Conservation (phyloP, 1,139 yeast species). For the Hyphopichia burtonii region DNA sequence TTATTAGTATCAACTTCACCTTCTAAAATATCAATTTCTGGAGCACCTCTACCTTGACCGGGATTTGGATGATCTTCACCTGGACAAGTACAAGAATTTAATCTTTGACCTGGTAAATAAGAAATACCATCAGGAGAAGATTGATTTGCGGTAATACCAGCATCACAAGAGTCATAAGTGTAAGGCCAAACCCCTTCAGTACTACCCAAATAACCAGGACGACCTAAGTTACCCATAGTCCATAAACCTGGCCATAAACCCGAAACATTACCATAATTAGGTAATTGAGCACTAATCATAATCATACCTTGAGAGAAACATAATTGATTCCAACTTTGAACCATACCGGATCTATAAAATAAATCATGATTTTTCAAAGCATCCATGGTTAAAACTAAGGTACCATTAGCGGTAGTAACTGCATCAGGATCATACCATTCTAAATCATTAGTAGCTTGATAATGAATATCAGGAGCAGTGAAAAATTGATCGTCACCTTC, state of each 20-base stretch:
- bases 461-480: constrained; percentile 25
- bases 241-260: constrained; percentile 34
- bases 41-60: constrained; percentile 30
- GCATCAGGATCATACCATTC: constrained; percentile 36
- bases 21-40: constrained; percentile 30
- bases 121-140: constrained; percentile 31
- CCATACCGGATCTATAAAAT: constrained; percentile 31
- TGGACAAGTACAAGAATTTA: constrained; percentile 23
- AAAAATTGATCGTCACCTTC: constrained; percentile 33
- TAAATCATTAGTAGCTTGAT: constrained; percentile 29
- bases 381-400: constrained; percentile 24
- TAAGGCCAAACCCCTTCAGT: constrained; percentile 34
- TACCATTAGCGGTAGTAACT: constrained; percentile 27
- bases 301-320: constrained; percentile 28
- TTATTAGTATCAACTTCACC: constrained; percentile 18
- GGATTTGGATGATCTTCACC: constrained; percentile 28
- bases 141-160: constrained; percentile 32
- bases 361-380: constrained; percentile 27
- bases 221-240: constrained; percentile 31
- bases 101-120: constrained; percentile 27
- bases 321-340: constrained; percentile 28
- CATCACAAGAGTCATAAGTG: constrained; percentile 29
- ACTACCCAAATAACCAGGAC: constrained; percentile 27
- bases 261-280: constrained; percentile 26
- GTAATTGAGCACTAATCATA: constrained; percentile 23